phyloP scores from a whole-genome alignment of 1,284 basidiomycete genomes.

The Wallemia mellicola region DNA sequence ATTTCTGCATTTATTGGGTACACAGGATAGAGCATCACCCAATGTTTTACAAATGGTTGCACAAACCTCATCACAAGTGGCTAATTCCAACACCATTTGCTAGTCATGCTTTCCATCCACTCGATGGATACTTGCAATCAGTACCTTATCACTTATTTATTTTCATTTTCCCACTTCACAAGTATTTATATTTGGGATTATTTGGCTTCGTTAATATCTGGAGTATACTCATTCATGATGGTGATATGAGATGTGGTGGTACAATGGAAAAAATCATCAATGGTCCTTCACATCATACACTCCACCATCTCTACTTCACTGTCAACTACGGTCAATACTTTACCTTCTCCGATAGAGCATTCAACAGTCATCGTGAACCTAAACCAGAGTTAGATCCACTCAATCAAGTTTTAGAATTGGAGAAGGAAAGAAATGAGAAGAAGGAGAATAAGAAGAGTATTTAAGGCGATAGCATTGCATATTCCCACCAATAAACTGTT shows the following conservation, averaged over 20 bases:
- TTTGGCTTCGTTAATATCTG: constrained; percentile 76
- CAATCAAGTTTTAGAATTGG: constrained; percentile 23
- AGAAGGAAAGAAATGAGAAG: constrained; percentile 15
- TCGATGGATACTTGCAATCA: constrained; percentile 82
- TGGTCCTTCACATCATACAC: constrained; percentile 85
- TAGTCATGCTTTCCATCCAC: constrained; percentile 84
- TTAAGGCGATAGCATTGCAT: not conserved
- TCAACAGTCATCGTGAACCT: constrained; percentile 65
- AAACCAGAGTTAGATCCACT: constrained; percentile 56
- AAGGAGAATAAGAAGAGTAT: constrained; percentile 2
- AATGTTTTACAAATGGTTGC: constrained; percentile 55
- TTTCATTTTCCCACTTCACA: constrained; percentile 72
- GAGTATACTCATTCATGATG: constrained; percentile 64
- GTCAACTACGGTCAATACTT: constrained; percentile 33
- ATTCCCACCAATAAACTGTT: not conserved
- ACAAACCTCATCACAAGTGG: constrained; percentile 98
- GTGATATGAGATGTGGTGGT: constrained; percentile 96
- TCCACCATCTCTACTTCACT: constrained; percentile 37
- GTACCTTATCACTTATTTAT: constrained; percentile 83
- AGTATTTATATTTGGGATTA: constrained; percentile 41
- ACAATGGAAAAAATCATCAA: constrained; percentile 74
- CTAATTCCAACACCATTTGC: constrained; percentile 87
- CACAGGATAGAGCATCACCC: constrained; percentile 78
- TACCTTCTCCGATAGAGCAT: constrained; percentile 65
- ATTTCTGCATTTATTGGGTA: constrained; percentile 75